Evolutionary conservation across 805 yeast genomes (phyloP).

Genomic region (Candida michaelii): DNA sequence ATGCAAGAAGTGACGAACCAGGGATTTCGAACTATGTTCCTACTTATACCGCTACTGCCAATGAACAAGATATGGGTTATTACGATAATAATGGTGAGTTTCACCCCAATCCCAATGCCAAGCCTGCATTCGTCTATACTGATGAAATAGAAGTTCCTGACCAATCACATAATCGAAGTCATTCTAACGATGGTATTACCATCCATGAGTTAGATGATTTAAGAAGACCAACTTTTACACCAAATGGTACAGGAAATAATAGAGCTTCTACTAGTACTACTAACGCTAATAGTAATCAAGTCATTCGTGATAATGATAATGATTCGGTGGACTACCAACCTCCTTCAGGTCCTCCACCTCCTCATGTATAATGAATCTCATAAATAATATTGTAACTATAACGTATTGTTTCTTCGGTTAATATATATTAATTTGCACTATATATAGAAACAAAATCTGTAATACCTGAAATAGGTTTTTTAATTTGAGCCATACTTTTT

Average conservation of each 20-base stretch:
- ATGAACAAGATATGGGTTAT: conserved; percentile 74
- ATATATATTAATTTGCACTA: neutral
- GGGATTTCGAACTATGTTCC: conserved; percentile 56
- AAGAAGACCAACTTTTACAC: conserved; percentile 3
- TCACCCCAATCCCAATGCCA: conserved; percentile 33
- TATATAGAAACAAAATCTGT: too few species aligned
- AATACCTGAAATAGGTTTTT: too few species aligned
- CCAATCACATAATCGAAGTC: conserved; percentile 12
- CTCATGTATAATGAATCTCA: conserved; percentile 4
- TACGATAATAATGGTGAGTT: conserved; percentile 62
- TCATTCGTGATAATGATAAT: neutral
- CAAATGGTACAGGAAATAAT: neutral
- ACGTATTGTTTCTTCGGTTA: neutral
- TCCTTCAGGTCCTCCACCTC: conserved; percentile 3
- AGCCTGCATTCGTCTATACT: conserved; percentile 6
- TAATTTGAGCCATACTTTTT: too few species aligned
- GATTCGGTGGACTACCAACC: neutral
- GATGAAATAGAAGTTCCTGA: conserved; percentile 9
- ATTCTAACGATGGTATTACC: conserved; percentile 11
- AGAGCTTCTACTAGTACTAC: neutral
- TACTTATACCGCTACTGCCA: conserved; percentile 62
- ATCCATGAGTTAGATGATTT: conserved; percentile 9
- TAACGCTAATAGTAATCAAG: neutral
- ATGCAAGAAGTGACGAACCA: conserved; percentile 41
- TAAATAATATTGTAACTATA: neutral